A percentile compares a stretch with the other conserved stretches of the same genome.
Conservation (phyloP, 441 rosid species). For the Eutrema salsugineum region DNA sequence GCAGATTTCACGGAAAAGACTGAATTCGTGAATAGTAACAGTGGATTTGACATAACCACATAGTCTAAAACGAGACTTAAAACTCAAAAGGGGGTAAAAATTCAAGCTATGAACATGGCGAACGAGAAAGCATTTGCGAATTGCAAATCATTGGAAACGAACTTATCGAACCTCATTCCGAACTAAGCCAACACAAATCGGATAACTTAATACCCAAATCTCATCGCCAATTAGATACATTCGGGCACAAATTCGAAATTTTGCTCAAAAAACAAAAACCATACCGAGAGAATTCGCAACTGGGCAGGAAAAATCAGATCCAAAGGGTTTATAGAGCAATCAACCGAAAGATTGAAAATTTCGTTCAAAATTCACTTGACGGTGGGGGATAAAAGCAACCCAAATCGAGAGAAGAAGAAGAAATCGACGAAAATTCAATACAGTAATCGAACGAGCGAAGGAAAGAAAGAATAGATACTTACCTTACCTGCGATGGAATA, state of each 20-base stretch:
- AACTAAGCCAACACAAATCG: not conserved
- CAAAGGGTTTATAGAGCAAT: conserved; percentile 7
- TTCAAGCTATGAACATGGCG: not conserved
- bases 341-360: conserved; percentile 2
- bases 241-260: not conserved
- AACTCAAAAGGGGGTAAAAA: not conserved
- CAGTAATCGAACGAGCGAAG: not conserved
- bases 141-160: not conserved
- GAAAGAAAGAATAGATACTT: not conserved
- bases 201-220: not conserved
- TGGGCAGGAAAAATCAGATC: conserved; percentile 11
- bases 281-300: not conserved
- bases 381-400: not conserved
- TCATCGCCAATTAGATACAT: not conserved
- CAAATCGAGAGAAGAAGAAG: conserved; percentile 5
- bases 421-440: not conserved
- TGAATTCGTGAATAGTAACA: not conserved
- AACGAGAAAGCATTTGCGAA: not conserved
- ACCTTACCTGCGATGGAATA: conserved; percentile 2
- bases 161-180: not conserved
- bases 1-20: not conserved
- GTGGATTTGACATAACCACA: not conserved
- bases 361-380: not conserved
- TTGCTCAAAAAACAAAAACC: not conserved
- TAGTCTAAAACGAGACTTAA: not conserved